Base-by-base conservation (phyloP, 352 stramenopile genomes). In the Globisporangium perplexum region DNA sequence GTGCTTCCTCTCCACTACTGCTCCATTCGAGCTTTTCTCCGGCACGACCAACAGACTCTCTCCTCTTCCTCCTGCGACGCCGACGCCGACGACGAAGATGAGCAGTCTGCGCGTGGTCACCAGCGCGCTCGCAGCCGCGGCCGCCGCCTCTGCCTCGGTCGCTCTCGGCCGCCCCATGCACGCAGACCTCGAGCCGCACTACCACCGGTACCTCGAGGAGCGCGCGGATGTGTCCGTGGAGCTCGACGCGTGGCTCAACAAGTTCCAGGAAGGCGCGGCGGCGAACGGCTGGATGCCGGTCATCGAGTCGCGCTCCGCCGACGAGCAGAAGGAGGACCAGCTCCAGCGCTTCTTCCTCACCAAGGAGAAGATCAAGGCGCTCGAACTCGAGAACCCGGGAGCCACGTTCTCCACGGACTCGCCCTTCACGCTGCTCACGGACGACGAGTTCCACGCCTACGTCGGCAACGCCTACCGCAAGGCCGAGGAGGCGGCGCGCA, bases 121-220 rank as follows among this genome's bases (percentile, higher is more conserved):
- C 14, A 31, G 48, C 23, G 44, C 54, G 20, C 47, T 74, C 30
- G 42, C 55, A 6, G 41, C 74, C 26, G 60, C 55, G 14, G 23
- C 68, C 43, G 50, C 46, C n/a, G 36, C n/a, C n/a, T n/a, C n/a
- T n/a, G n/a, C 63, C n/a, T 52, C 61, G 41, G 43, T 7, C 35
- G 26, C 24, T 7, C 17, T 11, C 26, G 45, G 50, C 15, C 66
- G 46, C 8, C 68, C 55, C 18, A 65, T 62, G 44, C 48, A 77
- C 47, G 54, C 55, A 1, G 59, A 50, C 7, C 65, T 70, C 20
- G 54, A 41, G 23, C 46, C 62, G 24, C 47, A 75, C 42, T 77
- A 80, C 46, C 47, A 72, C 33, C 72, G 71, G 1, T 88, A 86
- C 47, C 65, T 88, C 47, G 57, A 68, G 47, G 72, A 80, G 51